These are phyloP conservation scores for Canna indica DNA, from an alignment of 176 grass and related monocot species.

Conservation along the genomic window DNA sequence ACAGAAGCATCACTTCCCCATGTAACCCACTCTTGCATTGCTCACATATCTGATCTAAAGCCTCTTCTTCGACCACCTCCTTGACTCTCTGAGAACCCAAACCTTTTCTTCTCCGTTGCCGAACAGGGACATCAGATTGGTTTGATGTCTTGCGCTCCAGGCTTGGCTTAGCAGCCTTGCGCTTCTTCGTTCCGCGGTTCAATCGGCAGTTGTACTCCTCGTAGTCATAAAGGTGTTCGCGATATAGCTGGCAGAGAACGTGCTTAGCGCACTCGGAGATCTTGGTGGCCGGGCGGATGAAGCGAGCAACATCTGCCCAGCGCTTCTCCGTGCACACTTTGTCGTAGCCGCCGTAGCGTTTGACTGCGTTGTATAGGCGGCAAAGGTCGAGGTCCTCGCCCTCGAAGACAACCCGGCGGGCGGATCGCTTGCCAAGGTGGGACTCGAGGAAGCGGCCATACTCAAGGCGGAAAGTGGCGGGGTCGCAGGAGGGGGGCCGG, in stretches of 20 bases:
- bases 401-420: constrained; percentile 45
- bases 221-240: constrained; percentile 70
- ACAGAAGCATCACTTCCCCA: constrained; percentile 79
- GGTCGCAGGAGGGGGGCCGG: constrained; percentile 64
- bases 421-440: constrained; percentile 11
- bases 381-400: constrained; percentile 70
- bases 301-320: constrained; percentile 57
- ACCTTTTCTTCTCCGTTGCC: constrained; percentile 30
- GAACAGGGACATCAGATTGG: neutral
- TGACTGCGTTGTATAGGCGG: constrained; percentile 72
- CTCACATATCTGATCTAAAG: constrained; percentile 81
- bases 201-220: constrained; percentile 44
- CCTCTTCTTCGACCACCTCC: constrained; percentile 20
- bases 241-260: constrained; percentile 70
- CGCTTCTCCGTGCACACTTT: constrained; percentile 36
- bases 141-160: constrained; percentile 5
- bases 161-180: constrained; percentile 1
- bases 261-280: constrained; percentile 82
- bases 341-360: constrained; percentile 70
- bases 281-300: constrained; percentile 35
- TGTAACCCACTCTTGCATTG: constrained; percentile 83
- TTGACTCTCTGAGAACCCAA: neutral
- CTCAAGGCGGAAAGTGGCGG: constrained; percentile 73
- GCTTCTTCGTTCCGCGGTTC: neutral
- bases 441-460: constrained; percentile 51